Evolutionary conservation across 163 green algal genomes (phyloP).

Genomic region (Chloromonas sp.): DNA sequence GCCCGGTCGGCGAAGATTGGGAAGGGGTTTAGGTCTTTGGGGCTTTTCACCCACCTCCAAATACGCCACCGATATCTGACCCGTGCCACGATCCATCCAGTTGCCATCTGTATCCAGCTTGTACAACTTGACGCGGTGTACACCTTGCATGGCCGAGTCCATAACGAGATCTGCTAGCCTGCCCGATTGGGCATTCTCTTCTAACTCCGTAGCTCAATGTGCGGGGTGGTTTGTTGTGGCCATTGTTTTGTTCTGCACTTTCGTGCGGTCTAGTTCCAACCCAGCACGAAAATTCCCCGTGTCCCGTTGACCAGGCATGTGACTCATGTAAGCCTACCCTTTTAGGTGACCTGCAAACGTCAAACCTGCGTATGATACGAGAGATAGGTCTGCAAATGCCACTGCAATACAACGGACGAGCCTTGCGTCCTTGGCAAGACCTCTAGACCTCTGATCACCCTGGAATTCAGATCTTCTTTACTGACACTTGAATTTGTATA

Average conservation of each 20-base stretch:
- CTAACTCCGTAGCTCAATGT: not conserved
- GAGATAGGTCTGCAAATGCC: too few relatives aligned
- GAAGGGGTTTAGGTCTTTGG: not conserved
- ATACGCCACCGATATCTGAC: constrained; percentile 80
- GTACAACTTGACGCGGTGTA: constrained; percentile 69
- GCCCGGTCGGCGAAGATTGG: not conserved
- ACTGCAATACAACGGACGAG: not conserved
- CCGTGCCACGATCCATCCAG: constrained; percentile 95
- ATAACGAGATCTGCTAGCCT: not conserved
- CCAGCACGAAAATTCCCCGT: too few relatives aligned
- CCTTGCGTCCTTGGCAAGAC: not conserved
- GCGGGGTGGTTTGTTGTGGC: not conserved
- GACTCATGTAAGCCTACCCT: too few relatives aligned
- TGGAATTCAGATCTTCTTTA: not conserved
- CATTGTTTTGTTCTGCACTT: not conserved
- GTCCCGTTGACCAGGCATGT: too few relatives aligned
- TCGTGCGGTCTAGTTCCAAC: not conserved
- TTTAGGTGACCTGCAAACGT: too few relatives aligned
- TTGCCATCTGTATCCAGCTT: constrained; percentile 74
- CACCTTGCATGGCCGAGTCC: not conserved
- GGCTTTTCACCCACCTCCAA: constrained; percentile 62
- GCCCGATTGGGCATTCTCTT: too few relatives aligned
- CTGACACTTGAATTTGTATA: not conserved
- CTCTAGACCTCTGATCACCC: not conserved
- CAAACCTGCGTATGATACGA: too few relatives aligned